Base-by-base conservation (phyloP, 202 grass and related monocot genomes). In the Setaria italica region DNA sequence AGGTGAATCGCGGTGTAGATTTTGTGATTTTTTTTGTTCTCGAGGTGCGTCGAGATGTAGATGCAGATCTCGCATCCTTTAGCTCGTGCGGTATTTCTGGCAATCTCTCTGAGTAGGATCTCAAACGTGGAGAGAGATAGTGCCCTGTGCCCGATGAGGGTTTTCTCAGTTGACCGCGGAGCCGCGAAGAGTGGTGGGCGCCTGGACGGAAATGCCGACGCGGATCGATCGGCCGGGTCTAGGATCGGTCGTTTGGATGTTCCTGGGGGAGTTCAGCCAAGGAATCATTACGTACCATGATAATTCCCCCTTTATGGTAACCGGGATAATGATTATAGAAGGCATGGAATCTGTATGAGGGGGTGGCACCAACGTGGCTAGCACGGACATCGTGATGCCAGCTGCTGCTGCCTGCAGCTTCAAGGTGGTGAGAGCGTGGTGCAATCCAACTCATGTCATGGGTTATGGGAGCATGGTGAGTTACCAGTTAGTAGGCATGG, bases 11-110 rank as follows among this genome's bases (percentile, higher is more conserved):
- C 57, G 45, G 74, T 32, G 30, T 65, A 56, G 74, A 14, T 65
- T 48, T 51, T 17, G 45, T 4, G 66, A 12, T 37, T 39, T 42
- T 20, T 13, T 53, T 29, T 16, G 16, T 17, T 21, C 41, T 46
- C 39, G 4, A 25, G 11, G 66, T 1, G 9, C 72, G 29, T 73
- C 57, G 58, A 67, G n/a, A 71, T 59, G 37, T 58, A 58, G 80
- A 88, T 79, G 86, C 78, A 88, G 58, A 88, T 88, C 81, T 88
- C 74, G 49, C 47, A 4, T 12, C 21, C 32, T 54, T 54, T 19
- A 43, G 14, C 33, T 63, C 59, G n/a, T 67, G 51, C 39, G 47
- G 2, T 45, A 2, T 13, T 17, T 17, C 4, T 35, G 33, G 66
- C 48, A 20, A 20, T 68, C 67, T 60, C 11, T 86, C 1, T 0